Evolutionary conservation across 768 basidiomycete species (phyloP), one percentile per base, ranked within the genome.

Genomic region (Podaxis sp.): DNA sequence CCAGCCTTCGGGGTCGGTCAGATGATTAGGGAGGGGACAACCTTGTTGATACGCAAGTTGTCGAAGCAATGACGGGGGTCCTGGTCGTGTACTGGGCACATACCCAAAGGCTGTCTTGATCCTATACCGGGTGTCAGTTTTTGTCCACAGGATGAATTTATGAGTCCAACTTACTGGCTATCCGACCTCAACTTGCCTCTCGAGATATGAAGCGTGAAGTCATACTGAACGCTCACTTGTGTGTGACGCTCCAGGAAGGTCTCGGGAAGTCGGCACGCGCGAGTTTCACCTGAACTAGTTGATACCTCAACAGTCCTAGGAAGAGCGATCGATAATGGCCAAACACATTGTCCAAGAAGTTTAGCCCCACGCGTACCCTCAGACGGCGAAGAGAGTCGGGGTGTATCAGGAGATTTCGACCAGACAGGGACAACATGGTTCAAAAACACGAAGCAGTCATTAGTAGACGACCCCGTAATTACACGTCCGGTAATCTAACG

Each of bases 31-130:
- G 20, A 84, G 71, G 11, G 81, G 78, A 28, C 74, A 68, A 57
- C 72, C 70, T 61, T 81, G 75, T 64, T 78, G 77, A 63, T 84
- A 85, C 0, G 82, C 82, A 41, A 83, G 69, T 66, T 83, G 83
- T 50, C 82, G 79, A 8, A 82, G 72, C 17, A 80, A 33, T 11
- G 83, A 84, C 12, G 80, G 77, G 24, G 77, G 70, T 13, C 77
- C 78, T 8, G 84, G 82, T 54, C 80, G 74, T 17, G 74, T 74
- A 56, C 73, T 78, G 11, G 83, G 80, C 15, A 85, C 78, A 66
- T 83, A 85, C 38, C 80, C 83, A 66, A 85, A 83, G 5, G 80
- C 78, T 4, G 84, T 84, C 58, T 77, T 82, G 46, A 85, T 76
- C 64, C 83, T 83, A 57, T 65, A 46, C 13, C 22, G 26, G 28